Conservation (phyloP, 306 rosid genomes). For the Dryas alaskensis region DNA sequence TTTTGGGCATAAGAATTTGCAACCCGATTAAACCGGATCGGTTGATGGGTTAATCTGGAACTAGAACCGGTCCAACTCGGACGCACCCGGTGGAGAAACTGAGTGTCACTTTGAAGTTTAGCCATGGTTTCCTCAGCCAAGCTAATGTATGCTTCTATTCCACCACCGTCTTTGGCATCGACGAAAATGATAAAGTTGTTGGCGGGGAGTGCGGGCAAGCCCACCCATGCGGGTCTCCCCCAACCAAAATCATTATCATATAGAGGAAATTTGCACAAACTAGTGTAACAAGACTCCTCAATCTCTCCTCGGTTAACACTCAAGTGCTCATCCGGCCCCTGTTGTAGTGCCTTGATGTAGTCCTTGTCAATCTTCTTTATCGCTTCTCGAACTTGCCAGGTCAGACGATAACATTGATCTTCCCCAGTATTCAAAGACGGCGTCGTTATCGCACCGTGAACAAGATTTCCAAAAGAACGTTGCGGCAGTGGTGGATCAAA, state of each 20-base stretch:
- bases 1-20: no score
- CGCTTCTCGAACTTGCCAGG: neutral
- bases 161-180: constrained; percentile 11
- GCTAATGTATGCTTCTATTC: constrained; percentile 9
- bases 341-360: neutral
- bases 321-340: neutral
- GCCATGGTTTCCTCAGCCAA: neutral
- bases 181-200: neutral
- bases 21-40: no score
- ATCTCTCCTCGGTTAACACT: neutral
- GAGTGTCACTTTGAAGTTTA: constrained; percentile 2
- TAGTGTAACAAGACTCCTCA: neutral
- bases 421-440: no score
- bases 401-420: no score
- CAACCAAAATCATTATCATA: constrained; percentile 28
- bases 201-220: neutral
- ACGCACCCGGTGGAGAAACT: neutral
- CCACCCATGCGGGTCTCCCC: constrained; percentile 25
- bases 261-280: constrained; percentile 16
- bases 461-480: no score
- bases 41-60: no score
- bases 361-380: constrained; percentile 1
- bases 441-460: no score
- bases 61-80: no score
- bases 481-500: no score